Base-by-base conservation (phyloP, 1,284 basidiomycete species). In the Peniophora sp. region DNA sequence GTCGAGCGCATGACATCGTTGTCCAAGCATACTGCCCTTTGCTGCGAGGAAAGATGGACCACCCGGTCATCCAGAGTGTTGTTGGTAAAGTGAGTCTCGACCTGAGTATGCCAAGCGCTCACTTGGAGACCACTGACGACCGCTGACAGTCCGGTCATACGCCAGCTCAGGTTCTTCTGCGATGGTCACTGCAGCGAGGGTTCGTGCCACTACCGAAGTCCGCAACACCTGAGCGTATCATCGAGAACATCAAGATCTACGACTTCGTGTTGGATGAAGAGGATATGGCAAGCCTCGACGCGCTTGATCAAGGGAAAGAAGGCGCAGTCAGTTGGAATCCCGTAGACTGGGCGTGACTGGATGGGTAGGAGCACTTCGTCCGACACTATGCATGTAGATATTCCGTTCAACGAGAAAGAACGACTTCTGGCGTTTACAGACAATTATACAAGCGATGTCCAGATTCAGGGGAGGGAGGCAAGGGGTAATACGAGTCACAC, bases 121-220 rank as follows among this genome's bases (percentile, higher is more conserved):
- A 36, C 14, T 1, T 49, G 45, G 35, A 9, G 15, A 45, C 49
- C 10, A 50, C 20, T 22, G 17, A 42, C 24, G 24, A 15, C 27
- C 5, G 5, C 32, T 14, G 20, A 15, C 49, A 83, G 79, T 61
- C 79, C 55, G 61, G 60, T 17, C 71, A 75, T 41, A 76, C 81
- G 50, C 75, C 80, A 12, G 83, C 85, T 1, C 91, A 92, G 59
- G 74, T 94, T 47, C 73, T 93, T 24, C 68, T 93, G 52, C 76
- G 91, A 12, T 93, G 90, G 90, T 89, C 85, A 46, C 67, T 93
- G 44, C 91, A 93, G 63, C 82, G 81, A 61, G 86, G 86, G 83
- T 88, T 74, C 61, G 73, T 86, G 0, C 85, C 86, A 0, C 72
- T 92, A 20, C 88, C 88, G 3, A 92, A 92, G 66, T 87, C 84